Evolutionary conservation across 192 early-diverging fungal species (phyloP), one percentile per base, ranked within the genome.

Genomic region (Spizellomyces sp.): DNA sequence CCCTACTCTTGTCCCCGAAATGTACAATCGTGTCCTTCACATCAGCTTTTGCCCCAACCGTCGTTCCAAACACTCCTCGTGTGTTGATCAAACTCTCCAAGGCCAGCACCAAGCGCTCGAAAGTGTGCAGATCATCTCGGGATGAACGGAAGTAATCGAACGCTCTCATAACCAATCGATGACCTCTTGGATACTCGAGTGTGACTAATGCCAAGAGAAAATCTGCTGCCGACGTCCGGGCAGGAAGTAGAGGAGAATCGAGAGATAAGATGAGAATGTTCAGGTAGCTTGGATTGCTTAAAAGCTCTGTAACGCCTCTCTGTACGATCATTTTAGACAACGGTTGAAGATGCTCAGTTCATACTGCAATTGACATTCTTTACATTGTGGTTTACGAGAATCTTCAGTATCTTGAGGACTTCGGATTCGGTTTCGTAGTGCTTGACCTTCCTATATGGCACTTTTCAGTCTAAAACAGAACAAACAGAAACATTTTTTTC

Each of bases 391-490:
- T 79, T 81, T 50, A 76, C 77, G 9, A 80, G 45, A 36, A 81
- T 64, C 58, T 80, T 81, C 22, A 83, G 58, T 17, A 83, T 67
- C 47, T 81, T 79, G 15, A 83, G 61, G 9, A 73, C 76, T 43
- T 83, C 79, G 1, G 67, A 57, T 58, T 83, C 82, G 10, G 75
- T 77, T 22, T 83, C 82, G 47, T 66, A 73, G 57, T 83, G 77
- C 66, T 81, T 81, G n/a, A 42, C 17, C 56, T 81, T 81, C 52
- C 80, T 81, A 64, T 36, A 14, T 45, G 56, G 8, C 41, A 58
- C 21, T 6, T 52, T 42, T 43, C 5, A 58, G 54, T n/a, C 14
- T 66, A 12, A 17, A 62, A 5, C 7, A 44, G 15, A 5, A 15
- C 41, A 8, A 5, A 15, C 41, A 8, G 48, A 66, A n/a, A 1